phyloP scores from a whole-genome alignment of 2,329 filamentous ascomycete species.

The Calonectria hongkongensis region DNA sequence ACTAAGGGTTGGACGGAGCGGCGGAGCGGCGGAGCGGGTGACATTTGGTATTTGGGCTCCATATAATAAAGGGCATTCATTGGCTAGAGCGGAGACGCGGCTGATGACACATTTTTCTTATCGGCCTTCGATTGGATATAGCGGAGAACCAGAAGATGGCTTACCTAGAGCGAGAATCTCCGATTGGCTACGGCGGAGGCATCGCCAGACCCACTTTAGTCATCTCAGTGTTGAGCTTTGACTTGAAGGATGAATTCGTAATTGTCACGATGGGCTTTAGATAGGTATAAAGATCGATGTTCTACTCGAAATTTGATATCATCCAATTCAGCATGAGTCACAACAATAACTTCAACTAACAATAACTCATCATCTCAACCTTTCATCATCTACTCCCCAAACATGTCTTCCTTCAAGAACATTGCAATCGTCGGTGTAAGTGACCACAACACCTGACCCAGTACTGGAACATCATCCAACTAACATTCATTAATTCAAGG shows the following conservation, averaged over 20 bases:
- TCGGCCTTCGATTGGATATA: slow-evolving; percentile 32
- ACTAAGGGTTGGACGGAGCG: slow-evolving; percentile 3
- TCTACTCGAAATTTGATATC: too few species aligned
- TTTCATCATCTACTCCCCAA: not conserved
- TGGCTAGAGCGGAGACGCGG: slow-evolving; percentile 2
- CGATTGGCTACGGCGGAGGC: slow-evolving; percentile 43
- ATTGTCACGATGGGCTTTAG: too few species aligned
- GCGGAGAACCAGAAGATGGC: not conserved
- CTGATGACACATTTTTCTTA: not conserved
- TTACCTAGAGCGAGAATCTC: not conserved
- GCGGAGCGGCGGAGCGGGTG: slow-evolving; percentile 10
- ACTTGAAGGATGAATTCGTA: not conserved
- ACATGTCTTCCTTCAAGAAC: slow-evolving; percentile 32
- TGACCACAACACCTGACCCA: not conserved
- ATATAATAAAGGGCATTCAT: not conserved
- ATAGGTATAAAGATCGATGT: not conserved
- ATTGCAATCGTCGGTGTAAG: slow-evolving; percentile 34
- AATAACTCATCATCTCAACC: not conserved
- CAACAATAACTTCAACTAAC: not conserved
- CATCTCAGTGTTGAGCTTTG: not conserved
- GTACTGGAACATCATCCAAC: too few species aligned
- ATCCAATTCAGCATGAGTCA: not conserved
- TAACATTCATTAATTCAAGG: slow-evolving; percentile 27
- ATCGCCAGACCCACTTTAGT: not conserved
- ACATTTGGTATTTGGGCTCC: not conserved